These are phyloP conservation scores for Tillandsia leiboldiana DNA, from an alignment of 176 grass and related monocot species.

Conservation along the genomic window DNA sequence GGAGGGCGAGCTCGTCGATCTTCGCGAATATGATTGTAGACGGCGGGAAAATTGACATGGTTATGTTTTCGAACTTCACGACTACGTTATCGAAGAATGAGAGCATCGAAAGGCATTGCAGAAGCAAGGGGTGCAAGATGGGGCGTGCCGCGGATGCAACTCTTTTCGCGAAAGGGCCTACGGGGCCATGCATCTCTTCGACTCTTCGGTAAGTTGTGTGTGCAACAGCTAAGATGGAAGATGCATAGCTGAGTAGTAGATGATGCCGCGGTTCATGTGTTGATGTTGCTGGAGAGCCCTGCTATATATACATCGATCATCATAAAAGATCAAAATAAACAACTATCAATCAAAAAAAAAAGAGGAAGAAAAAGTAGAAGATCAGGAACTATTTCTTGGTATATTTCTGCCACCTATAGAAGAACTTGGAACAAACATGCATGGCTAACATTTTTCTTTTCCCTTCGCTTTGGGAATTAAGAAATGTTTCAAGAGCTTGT, in stretches of 20 bases:
- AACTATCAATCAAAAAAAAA: too few relatives aligned
- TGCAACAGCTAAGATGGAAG: slow-evolving; percentile 12
- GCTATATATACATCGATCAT: background rate
- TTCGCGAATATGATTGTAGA: background rate
- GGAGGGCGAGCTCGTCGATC: slow-evolving; percentile 16
- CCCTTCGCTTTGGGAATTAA: too few relatives aligned
- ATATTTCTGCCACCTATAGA: too few relatives aligned
- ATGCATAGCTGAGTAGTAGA: slow-evolving; percentile 14
- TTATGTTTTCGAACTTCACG: slow-evolving; percentile 8
- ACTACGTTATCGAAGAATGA: slow-evolving; percentile 13
- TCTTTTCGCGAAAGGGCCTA: slow-evolving; percentile 15
- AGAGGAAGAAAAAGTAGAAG: too few relatives aligned
- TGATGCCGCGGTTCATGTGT: slow-evolving; percentile 2
- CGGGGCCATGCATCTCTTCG: slow-evolving; percentile 10
- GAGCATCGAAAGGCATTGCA: slow-evolving; percentile 17
- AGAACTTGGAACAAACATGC: too few relatives aligned
- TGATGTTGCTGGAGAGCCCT: background rate
- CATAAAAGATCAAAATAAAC: background rate
- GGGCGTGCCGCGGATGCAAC: slow-evolving; percentile 9
- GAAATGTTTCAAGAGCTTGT: too few relatives aligned
- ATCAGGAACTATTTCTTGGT: too few relatives aligned
- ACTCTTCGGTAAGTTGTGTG: slow-evolving; percentile 9
- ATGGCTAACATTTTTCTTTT: too few relatives aligned
- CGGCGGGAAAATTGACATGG: slow-evolving; percentile 6
- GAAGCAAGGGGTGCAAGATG: slow-evolving; percentile 18